Base-by-base conservation (phyloP, 352 stramenopile species). In the Globisporangium takayamanum region DNA sequence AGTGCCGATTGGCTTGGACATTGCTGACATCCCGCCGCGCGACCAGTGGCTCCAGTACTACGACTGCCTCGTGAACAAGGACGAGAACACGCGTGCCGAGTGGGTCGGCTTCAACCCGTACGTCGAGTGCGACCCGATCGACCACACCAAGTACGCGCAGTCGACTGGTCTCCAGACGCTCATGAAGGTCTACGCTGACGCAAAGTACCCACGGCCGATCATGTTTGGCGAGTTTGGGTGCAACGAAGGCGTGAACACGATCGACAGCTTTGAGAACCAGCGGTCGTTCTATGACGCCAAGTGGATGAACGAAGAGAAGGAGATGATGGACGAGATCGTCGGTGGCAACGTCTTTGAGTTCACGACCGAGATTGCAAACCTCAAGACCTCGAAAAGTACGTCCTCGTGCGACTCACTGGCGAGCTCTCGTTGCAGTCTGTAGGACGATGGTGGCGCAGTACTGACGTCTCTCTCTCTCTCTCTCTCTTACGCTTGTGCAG, bases 181-280 rank as follows among this genome's bases (percentile, higher is more conserved):
- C 56, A 86, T 90, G 77, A 53, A 54, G 8, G 78, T 87, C 50
- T 92, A 88, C 60, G 57, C 55, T 0, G 30, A 57, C 11, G 58
- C 72, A 12, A 69, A 66, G 10, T 87, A 87, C 62, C 70, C 76
- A 33, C 74, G 73, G 7, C 76, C 78, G 4, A 63, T 92, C 53
- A 84, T 92, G 68, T 86, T 92, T 53, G 77, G 76, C 45, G 82
- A 92, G 62, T 92, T 84, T 53, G 82, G 82, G 6, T 92, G 82
- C 66, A 89, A 87, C 65, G 67, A 73, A 22, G 78, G 78, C 33
- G 57, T 50, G 0, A 88, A 87, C 55, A 92, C 82, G 2, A 50
- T 92, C 48, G 76, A 89, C 0, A 78, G 76, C 20, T 90, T 69
- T 46, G 80, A 80, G 60, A 83, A 84, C 59, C 80, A 90, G 67